Conservation (phyloP, 1,284 basidiomycete genomes). For the Leccinum pseudoinsigne region DNA sequence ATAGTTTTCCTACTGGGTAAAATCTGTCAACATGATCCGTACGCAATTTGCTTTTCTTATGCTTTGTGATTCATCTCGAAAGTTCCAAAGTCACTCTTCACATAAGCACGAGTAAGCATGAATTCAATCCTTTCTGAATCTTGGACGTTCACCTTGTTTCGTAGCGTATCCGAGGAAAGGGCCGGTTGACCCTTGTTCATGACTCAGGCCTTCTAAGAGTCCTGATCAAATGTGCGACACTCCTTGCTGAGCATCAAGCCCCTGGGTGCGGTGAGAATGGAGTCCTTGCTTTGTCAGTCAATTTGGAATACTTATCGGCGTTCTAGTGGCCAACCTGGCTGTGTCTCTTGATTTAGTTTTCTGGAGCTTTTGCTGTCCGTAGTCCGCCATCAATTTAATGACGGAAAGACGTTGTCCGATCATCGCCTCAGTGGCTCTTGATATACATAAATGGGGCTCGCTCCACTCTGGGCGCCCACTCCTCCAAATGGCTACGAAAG, state of each 20-base stretch:
- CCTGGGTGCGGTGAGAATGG: slow-evolving; percentile 1
- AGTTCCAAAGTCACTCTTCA: background rate
- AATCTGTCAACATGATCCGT: background rate
- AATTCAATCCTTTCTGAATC: background rate
- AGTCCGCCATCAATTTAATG: background rate
- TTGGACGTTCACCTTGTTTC: background rate
- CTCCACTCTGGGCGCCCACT: background rate
- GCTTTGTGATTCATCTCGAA: background rate
- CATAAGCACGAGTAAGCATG: slow-evolving; percentile 10
- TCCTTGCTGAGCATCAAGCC: slow-evolving; percentile 1
- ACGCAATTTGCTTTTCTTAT: background rate
- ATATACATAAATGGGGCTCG: slow-evolving; percentile 1
- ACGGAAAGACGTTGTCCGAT: slow-evolving; percentile 10
- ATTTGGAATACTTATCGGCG: slow-evolving; percentile 9
- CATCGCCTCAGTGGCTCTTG: slow-evolving; percentile 3
- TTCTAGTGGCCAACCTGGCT: slow-evolving; percentile 5
- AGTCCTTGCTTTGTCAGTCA: slow-evolving; percentile 9
- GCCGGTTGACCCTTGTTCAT: background rate
- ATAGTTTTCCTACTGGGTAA: background rate
- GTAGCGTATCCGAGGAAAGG: slow-evolving; percentile 2
- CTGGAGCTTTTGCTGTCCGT: background rate
- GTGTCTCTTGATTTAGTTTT: slow-evolving; percentile 1
- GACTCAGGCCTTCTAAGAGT: background rate
- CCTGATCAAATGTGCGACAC: background rate
- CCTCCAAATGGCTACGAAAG: background rate